Conservation (phyloP, 176 grass and related monocot species). For the Aegilops bicornis region DNA sequence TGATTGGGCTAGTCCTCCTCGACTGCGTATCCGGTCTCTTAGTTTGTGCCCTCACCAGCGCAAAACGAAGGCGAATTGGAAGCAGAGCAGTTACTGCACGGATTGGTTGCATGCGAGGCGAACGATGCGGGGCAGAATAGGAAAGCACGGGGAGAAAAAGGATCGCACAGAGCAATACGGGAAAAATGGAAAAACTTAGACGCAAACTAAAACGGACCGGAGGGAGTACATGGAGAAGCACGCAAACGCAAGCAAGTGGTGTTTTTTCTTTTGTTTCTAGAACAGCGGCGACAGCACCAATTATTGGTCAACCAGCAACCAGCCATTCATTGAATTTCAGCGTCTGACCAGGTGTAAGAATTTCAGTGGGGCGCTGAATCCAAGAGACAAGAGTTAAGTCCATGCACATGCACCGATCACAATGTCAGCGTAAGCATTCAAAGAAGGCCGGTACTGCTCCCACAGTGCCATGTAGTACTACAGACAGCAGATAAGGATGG, state of each 20-base stretch:
- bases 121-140: too few relatives aligned
- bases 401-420: constrained; percentile 7
- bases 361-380: constrained; percentile 4
- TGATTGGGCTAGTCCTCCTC: too few relatives aligned
- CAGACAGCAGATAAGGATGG: constrained; percentile 7
- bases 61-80: too few relatives aligned
- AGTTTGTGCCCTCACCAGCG: too few relatives aligned
- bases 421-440: constrained; percentile 50
- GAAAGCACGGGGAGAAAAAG: too few relatives aligned
- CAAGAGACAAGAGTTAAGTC: constrained; percentile 10
- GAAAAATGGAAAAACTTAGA: too few relatives aligned
- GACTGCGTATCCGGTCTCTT: too few relatives aligned
- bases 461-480: neutral
- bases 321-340: neutral
- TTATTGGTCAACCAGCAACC: constrained; percentile 39
- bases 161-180: too few relatives aligned
- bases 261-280: neutral
- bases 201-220: too few relatives aligned
- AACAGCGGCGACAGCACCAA: neutral
- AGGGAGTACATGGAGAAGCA: neutral
- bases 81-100: too few relatives aligned
- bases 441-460: neutral
- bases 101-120: too few relatives aligned
- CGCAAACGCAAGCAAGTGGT: constrained; percentile 26
- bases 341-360: neutral